phyloP scores from a whole-genome alignment of 768 basidiomycete genomes.

The Hypholoma sublateritium region DNA sequence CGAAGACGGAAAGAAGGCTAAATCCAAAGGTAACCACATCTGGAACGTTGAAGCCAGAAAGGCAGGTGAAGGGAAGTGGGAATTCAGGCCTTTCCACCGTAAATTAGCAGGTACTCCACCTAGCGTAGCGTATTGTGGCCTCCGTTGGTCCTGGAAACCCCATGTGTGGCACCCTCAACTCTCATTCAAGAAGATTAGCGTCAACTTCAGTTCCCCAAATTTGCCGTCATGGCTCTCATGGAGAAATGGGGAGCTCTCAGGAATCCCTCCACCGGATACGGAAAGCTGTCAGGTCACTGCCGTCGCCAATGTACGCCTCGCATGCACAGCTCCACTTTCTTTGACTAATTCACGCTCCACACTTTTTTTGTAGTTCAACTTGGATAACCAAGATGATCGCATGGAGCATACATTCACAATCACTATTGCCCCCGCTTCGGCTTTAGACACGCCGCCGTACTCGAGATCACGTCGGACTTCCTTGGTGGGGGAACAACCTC shows the following conservation, averaged over 20 bases:
- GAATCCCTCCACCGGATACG: conserved; percentile 76
- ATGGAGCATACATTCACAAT: conserved; percentile 68
- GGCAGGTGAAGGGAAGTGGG: conserved; percentile 71
- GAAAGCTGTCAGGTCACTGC: conserved; percentile 74
- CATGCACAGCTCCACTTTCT: conserved; percentile 4
- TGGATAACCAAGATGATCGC: conserved; percentile 74
- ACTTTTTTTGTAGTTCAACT: conserved; percentile 48
- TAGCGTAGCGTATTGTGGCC: conserved; percentile 75
- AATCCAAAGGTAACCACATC: conserved; percentile 98
- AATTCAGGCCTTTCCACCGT: conserved; percentile 85
- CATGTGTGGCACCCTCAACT: conserved; percentile 97
- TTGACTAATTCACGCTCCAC: conserved; percentile 5
- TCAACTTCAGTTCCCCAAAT: conserved; percentile 76
- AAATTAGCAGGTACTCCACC: conserved; percentile 85
- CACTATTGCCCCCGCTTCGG: conserved; percentile 63
- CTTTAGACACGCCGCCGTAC: conserved; percentile 40
- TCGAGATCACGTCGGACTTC: conserved; percentile 44
- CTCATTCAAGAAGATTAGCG: conserved; percentile 75
- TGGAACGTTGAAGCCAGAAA: conserved; percentile 99
- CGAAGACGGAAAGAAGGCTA: conserved; percentile 98
- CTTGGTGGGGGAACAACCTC: conserved; percentile 35
- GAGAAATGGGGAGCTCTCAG: conserved; percentile 81
- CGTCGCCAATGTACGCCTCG: conserved; percentile 63
- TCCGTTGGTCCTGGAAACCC: conserved; percentile 88
- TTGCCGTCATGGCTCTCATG: conserved; percentile 88